phyloP scores from a whole-genome alignment of 2,329 filamentous ascomycete species.

The Claviceps fusiformis region DNA sequence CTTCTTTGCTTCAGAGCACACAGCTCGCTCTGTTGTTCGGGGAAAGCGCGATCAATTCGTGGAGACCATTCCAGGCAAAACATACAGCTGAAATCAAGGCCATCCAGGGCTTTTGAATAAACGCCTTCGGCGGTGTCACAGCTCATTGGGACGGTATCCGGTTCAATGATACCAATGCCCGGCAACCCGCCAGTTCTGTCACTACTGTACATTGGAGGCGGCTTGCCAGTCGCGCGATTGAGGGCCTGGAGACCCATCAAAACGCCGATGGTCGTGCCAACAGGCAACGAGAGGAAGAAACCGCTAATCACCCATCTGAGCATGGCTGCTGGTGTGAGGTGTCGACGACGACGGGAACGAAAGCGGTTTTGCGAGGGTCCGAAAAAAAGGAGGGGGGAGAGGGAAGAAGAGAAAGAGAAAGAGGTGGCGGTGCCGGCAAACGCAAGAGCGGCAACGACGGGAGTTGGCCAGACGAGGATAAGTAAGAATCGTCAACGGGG shows the following conservation, averaged over 20 bases:
- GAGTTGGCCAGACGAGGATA: not conserved
- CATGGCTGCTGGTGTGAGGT: constrained; percentile 16
- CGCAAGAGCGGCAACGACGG: not conserved
- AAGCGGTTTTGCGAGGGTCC: not conserved
- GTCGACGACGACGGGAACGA: not conserved
- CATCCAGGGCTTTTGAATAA: constrained; percentile 24
- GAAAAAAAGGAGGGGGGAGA: not conserved
- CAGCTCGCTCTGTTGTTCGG: not conserved
- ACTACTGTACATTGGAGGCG: constrained; percentile 26
- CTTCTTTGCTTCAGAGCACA: not conserved
- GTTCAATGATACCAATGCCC: constrained; percentile 12
- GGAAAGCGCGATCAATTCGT: not conserved
- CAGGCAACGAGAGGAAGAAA: constrained; percentile 33
- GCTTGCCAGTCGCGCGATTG: constrained; percentile 26
- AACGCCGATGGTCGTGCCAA: constrained; percentile 34
- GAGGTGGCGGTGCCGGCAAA: not conserved
- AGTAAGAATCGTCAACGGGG: not conserved
- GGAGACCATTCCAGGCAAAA: constrained; percentile 4
- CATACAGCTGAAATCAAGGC: constrained; percentile 34
- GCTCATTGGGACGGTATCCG: constrained; percentile 22
- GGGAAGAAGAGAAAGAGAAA: not conserved
- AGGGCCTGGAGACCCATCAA: constrained; percentile 34
- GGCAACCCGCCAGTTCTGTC: constrained; percentile 9
- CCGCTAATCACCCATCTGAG: constrained; percentile 34
- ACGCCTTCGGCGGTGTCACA: constrained; percentile 33